Evolutionary conservation across 2,329 filamentous ascomycete genomes (phyloP).

Genomic region (Chaetoscypha palmicola): DNA sequence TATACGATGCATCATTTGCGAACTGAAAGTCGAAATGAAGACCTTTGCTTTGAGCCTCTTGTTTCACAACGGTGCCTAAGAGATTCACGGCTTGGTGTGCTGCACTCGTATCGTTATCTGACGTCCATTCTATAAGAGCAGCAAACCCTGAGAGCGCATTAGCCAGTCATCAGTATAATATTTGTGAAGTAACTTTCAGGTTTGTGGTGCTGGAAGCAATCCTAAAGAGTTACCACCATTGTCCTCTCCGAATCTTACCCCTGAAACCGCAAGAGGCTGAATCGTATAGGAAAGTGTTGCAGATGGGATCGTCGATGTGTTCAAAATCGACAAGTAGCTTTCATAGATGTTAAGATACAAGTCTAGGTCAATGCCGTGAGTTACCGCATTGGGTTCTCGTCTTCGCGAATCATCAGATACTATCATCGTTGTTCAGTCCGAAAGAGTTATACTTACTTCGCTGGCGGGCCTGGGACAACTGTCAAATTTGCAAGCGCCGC

Average conservation of each 20-base stretch:
- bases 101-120: neutral
- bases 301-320: too few relatives aligned
- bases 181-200: neutral
- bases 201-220: neutral
- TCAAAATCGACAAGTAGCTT: too few relatives aligned
- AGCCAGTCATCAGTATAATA: neutral
- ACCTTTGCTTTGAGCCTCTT: neutral
- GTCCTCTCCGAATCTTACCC: neutral
- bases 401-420: too few relatives aligned
- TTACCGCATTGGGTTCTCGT: too few relatives aligned
- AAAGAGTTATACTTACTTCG: too few relatives aligned
- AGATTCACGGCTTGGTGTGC: neutral
- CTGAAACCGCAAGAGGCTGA: neutral
- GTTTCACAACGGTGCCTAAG: neutral
- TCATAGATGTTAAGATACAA: too few relatives aligned
- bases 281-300: neutral
- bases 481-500: neutral
- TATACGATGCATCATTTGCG: slow-evolving; percentile 38
- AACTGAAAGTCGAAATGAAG: slow-evolving; percentile 22
- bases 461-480: neutral
- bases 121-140: slow-evolving; percentile 5
- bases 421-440: too few relatives aligned
- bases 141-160: slow-evolving; percentile 4
- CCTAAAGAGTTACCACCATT: slow-evolving; percentile 10
- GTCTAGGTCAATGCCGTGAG: too few relatives aligned